Evolutionary conservation across 768 basidiomycete species (phyloP).

Genomic region (Calvatia gigantea): DNA sequence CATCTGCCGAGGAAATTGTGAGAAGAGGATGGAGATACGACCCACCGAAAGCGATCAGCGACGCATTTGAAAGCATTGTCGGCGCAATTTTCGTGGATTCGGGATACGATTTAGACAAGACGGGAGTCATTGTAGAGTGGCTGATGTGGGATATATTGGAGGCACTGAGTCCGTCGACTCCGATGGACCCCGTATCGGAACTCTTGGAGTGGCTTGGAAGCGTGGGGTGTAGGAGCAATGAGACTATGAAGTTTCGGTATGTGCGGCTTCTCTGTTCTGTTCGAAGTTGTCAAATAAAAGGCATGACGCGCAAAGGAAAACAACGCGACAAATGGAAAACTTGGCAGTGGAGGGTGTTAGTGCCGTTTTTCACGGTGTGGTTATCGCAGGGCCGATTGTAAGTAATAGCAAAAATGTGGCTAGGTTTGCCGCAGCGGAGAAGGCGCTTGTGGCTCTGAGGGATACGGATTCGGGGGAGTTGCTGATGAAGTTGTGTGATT

Average conservation of each 20-base stretch:
- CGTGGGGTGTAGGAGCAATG: constrained; percentile 50
- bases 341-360: constrained; percentile 40
- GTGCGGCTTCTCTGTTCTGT: too few species aligned
- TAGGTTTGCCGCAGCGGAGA: constrained; percentile 65
- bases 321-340: constrained; percentile 16
- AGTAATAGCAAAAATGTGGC: constrained; percentile 57
- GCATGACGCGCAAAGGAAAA: constrained; percentile 18
- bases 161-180: constrained; percentile 53
- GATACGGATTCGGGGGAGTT: constrained; percentile 42
- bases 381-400: constrained; percentile 58
- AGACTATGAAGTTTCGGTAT: constrained; percentile 21
- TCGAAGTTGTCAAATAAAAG: background rate
- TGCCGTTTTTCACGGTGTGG: constrained; percentile 54
- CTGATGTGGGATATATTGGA: constrained; percentile 68
- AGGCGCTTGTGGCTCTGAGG: constrained; percentile 50
- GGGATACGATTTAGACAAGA: constrained; percentile 68
- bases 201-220: constrained; percentile 64
- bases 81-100: constrained; percentile 84
- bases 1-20: constrained; percentile 60
- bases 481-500: constrained; percentile 38
- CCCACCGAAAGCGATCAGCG: constrained; percentile 82
- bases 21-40: constrained; percentile 75
- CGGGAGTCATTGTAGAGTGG: constrained; percentile 53
- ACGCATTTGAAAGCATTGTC: constrained; percentile 81
- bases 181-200: constrained; percentile 70